phyloP scores from a whole-genome alignment of 2,329 filamentous ascomycete species.

The Ophiosphaerella narmari region DNA sequence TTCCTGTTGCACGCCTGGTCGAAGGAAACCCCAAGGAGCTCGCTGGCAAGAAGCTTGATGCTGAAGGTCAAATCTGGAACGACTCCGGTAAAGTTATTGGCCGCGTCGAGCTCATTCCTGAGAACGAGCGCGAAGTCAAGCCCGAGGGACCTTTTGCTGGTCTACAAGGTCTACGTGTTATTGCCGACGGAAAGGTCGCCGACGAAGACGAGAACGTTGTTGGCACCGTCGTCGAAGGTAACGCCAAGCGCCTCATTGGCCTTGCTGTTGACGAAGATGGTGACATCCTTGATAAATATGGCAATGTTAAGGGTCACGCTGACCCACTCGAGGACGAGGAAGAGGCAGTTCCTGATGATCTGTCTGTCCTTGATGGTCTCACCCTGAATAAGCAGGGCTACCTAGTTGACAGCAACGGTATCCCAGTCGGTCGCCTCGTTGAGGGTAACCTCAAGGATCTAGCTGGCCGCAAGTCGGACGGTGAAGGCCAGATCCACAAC shows the following conservation, averaged over 20 bases:
- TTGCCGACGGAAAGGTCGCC: slow-evolving; percentile 54
- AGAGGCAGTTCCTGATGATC: slow-evolving; percentile 49
- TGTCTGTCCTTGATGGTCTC: slow-evolving; percentile 59
- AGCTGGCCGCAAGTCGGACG: slow-evolving; percentile 60
- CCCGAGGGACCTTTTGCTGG: slow-evolving; percentile 57
- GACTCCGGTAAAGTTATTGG: slow-evolving; percentile 74
- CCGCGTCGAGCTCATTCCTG: slow-evolving; percentile 68
- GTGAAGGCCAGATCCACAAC: slow-evolving; percentile 60
- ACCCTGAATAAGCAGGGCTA: slow-evolving; percentile 63
- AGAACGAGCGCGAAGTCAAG: slow-evolving; percentile 62
- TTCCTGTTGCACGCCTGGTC: slow-evolving; percentile 65
- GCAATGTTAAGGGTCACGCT: slow-evolving; percentile 65
- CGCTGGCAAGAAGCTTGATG: slow-evolving; percentile 71
- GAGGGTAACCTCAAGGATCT: slow-evolving; percentile 62
- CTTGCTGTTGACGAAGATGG: slow-evolving; percentile 66
- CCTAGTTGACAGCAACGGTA: slow-evolving; percentile 58
- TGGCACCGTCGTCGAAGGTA: slow-evolving; percentile 61
- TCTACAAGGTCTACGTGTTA: slow-evolving; percentile 54
- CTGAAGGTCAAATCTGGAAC: slow-evolving; percentile 72
- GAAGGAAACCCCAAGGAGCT: slow-evolving; percentile 69
- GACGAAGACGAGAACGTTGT: slow-evolving; percentile 58
- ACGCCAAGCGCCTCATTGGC: slow-evolving; percentile 63
- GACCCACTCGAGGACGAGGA: slow-evolving; percentile 57
- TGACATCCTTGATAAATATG: slow-evolving; percentile 65
- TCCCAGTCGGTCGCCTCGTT: slow-evolving; percentile 60